Evolutionary conservation across 345 rosid species (phyloP), one percentile per base, ranked within the genome.

Genomic region (Punica granatum): DNA sequence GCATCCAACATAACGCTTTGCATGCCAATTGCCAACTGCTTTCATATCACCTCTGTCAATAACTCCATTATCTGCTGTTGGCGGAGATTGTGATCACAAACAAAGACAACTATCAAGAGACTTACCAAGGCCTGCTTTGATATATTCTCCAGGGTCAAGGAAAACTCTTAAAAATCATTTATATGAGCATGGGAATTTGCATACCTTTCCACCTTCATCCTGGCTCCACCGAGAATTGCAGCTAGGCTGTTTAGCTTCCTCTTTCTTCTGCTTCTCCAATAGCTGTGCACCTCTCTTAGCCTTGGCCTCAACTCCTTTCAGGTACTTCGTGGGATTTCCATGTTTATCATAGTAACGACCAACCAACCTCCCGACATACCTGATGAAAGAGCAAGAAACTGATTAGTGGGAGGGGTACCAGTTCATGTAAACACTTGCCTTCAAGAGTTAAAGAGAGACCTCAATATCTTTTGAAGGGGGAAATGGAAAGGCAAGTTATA

Each of bases 201-300:
- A 64, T 85, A 91, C 97, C 95, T 89, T 84, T 67, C 99, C 97
- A 19, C 97, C 95, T 72, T 89, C 92, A 34, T 73, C 84, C 77
- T 91, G 95, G 73, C 95, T 94, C 99, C 97, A 91, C 75, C 88
- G 83, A 62, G 97, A 94, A 80, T 84, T 89, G 92, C 97, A 89
- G 76, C 83, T 77, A 26, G 84, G 81, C 72, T 80, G 97, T 74
- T 91, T 94, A 49, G 95, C 96, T 82, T 94, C 99, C 78, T 91
- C 96, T 12, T 48, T 68, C 83, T 89, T 91, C 72, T 94, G 99
- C 77, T 89, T 85, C 80, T 89, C 95, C 86, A 85, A 65, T 63
- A 94, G 92, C 67, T 91, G 97, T 32, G 88, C 88, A 60, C 96
- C 99, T 88, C 96, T 85, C 34, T 87, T 86, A 70, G 97, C 92